Evolutionary conservation across 2,329 filamentous ascomycete genomes (phyloP).

Genomic region (Talaromyces marneffei): DNA sequence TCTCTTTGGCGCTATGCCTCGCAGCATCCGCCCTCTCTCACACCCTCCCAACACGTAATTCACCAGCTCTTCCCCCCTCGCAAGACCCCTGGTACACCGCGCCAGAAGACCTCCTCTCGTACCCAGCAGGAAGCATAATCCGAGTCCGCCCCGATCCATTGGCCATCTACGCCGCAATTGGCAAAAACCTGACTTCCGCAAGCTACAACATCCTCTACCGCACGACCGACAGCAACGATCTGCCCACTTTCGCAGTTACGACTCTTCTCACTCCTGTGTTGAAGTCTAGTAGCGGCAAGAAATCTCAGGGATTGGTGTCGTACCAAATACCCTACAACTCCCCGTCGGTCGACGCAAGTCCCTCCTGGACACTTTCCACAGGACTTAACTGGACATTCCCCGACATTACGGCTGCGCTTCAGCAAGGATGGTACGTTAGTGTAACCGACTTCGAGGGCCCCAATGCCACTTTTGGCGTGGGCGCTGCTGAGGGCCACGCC

Average conservation of each 20-base stretch:
- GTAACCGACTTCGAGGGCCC: conserved; percentile 10
- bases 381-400: background rate
- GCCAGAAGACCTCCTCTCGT: background rate
- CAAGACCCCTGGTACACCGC: conserved; percentile 12
- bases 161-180: background rate
- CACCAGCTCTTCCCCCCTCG: background rate
- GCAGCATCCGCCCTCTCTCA: background rate
- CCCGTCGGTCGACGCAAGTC: conserved; percentile 5
- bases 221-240: conserved; percentile 2
- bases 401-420: background rate
- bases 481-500: conserved; percentile 6
- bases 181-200: conserved; percentile 3
- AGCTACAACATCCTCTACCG: conserved; percentile 13
- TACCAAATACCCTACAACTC: conserved; percentile 12
- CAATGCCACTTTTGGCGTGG: conserved; percentile 3
- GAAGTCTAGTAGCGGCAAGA: background rate
- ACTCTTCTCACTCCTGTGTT: conserved; percentile 2
- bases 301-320: background rate
- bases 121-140: conserved; percentile 4
- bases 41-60: background rate
- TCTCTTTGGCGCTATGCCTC: background rate
- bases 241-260: conserved; percentile 1
- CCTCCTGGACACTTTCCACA: conserved; percentile 4
- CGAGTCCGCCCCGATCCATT: conserved; percentile 2
- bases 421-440: conserved; percentile 10